Evolutionary conservation across 2,329 filamentous ascomycete genomes (phyloP).

Genomic region (Scleromitrula shiraiana): DNA sequence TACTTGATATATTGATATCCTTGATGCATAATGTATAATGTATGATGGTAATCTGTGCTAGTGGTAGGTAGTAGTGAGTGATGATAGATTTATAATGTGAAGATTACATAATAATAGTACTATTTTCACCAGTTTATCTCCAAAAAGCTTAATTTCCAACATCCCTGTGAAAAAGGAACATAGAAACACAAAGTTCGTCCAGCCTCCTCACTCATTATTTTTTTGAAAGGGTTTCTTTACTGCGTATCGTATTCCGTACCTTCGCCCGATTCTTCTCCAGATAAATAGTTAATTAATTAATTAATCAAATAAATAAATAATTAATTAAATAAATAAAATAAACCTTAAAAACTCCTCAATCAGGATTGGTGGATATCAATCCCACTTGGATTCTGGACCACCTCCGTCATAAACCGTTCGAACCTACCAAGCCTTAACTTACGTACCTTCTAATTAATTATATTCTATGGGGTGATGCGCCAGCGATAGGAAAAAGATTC

Average conservation of each 20-base stretch:
- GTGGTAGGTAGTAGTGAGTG: too few relatives aligned
- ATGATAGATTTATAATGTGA: not conserved
- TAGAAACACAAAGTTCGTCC: not conserved
- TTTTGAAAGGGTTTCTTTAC: too few relatives aligned
- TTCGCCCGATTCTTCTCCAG: too few relatives aligned
- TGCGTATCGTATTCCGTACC: too few relatives aligned
- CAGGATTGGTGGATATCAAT: conserved; percentile 2
- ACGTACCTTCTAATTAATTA: not conserved
- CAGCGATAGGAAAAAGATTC: conserved; percentile 28
- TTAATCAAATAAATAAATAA: too few relatives aligned
- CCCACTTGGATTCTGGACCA: conserved; percentile 5
- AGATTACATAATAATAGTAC: not conserved
- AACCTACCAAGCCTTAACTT: too few relatives aligned
- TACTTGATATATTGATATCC: too few relatives aligned
- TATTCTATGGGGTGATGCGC: conserved; percentile 20
- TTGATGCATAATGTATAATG: too few relatives aligned
- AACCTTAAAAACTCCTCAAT: conserved; percentile 10
- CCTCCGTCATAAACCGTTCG: not conserved
- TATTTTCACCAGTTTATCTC: not conserved
- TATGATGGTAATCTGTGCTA: too few relatives aligned
- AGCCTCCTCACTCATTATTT: too few relatives aligned
- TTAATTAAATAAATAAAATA: too few relatives aligned
- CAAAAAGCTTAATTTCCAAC: not conserved
- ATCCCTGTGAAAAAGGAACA: conserved; percentile 1
- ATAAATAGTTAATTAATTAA: too few relatives aligned